These are phyloP conservation scores for Aspergillus persii DNA, from an alignment of 2,329 filamentous ascomycete genomes.

Conservation along the genomic window DNA sequence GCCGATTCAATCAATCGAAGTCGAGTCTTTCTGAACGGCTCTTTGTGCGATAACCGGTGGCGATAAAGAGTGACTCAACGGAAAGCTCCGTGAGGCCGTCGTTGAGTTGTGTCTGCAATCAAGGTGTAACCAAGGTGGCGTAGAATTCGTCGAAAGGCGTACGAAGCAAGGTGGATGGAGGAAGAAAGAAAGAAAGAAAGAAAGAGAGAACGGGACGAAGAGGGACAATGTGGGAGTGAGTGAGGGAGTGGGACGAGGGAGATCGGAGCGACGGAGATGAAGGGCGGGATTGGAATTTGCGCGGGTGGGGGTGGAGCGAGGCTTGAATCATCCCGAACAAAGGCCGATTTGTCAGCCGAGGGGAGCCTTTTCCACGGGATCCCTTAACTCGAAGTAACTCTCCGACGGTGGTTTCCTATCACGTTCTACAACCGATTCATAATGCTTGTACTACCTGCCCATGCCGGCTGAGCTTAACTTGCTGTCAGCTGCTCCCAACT, in stretches of 20 bases:
- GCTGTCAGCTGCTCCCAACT: background rate
- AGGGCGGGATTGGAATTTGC: conserved; percentile 10
- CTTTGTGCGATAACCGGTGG: background rate
- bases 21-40: background rate
- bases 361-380: no score
- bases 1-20: background rate
- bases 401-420: no score
- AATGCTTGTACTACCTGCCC: no score
- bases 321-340: conserved; percentile 5
- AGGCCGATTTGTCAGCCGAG: background rate
- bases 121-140: conserved; percentile 4
- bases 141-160: background rate
- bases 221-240: conserved; percentile 1
- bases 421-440: no score
- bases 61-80: background rate
- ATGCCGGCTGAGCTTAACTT: no score
- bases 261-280: conserved; percentile 9
- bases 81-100: background rate
- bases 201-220: conserved; percentile 3
- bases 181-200: background rate
- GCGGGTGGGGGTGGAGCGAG: background rate
- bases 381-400: no score
- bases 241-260: conserved; percentile 7
- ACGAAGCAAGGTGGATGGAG: background rate
- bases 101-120: background rate